These are phyloP conservation scores for Ceriops decandra DNA, from an alignment of 345 rosid genomes.

Conservation along the genomic window DNA sequence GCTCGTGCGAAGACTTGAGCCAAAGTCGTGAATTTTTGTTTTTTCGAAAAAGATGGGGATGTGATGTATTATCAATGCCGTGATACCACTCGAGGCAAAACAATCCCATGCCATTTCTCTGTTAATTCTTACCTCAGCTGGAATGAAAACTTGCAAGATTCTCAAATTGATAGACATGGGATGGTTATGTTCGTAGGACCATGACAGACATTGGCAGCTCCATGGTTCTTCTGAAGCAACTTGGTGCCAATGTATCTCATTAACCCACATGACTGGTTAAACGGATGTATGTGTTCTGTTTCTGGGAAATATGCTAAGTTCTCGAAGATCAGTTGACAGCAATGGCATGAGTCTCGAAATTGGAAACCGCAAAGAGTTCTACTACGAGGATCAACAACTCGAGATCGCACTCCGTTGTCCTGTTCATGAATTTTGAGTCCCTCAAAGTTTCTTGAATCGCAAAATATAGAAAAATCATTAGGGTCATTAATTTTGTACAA, in stretches of 20 bases:
- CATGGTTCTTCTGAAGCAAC: background rate
- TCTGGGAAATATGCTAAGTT: too few species aligned
- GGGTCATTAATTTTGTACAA: too few species aligned
- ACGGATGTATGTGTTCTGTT: too few species aligned
- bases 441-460: too few species aligned
- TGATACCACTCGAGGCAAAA: background rate
- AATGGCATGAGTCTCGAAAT: too few species aligned
- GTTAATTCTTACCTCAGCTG: background rate
- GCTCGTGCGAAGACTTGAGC: constrained; percentile 6
- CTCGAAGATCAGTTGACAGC: too few species aligned
- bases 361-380: too few species aligned
- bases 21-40: background rate
- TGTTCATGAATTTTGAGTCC: too few species aligned
- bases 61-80: background rate
- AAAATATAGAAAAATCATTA: too few species aligned
- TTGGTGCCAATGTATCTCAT: background rate
- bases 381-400: too few species aligned
- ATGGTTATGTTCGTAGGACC: background rate
- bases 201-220: constrained; percentile 5
- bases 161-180: background rate
- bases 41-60: background rate
- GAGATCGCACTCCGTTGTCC: too few species aligned
- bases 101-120: background rate
- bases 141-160: constrained; percentile 9
- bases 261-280: background rate